Percentiles rank a stretch among this genome's conserved stretches.
Evolutionary conservation across 2,329 filamentous ascomycete genomes (phyloP).

Genomic region (Claviceps purpurea): DNA sequence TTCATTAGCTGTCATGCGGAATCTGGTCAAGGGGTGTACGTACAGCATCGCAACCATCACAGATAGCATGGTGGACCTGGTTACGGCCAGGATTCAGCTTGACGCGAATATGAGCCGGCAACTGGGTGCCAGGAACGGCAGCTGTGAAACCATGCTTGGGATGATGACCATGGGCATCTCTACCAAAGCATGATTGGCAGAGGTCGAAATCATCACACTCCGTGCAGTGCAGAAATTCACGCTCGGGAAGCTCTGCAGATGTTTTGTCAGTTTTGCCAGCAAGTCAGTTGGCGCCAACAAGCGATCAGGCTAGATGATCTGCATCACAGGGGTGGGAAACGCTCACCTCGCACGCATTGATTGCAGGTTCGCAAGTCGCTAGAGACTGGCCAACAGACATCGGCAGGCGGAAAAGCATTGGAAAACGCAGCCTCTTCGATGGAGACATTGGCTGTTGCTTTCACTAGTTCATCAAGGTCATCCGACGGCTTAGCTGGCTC

Average conservation of each 20-base stretch:
- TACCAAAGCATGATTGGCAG: conserved; percentile 68
- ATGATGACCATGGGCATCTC: conserved; percentile 75
- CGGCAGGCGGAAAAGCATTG: neutral
- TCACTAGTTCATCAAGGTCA: neutral
- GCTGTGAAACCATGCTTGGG: conserved; percentile 71
- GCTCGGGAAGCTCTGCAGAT: conserved; percentile 51
- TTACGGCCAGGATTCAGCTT: conserved; percentile 72
- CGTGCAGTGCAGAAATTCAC: conserved; percentile 72
- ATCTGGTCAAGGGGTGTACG: conserved; percentile 13
- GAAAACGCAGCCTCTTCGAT: neutral
- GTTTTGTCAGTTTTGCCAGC: neutral
- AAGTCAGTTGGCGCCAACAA: neutral
- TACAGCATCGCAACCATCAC: conserved; percentile 71
- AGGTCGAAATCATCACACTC: conserved; percentile 85
- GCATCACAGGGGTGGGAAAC: neutral
- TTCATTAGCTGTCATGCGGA: neutral
- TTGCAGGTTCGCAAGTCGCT: conserved; percentile 53
- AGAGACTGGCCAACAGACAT: conserved; percentile 7
- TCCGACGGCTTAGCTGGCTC: neutral
- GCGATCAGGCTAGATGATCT: neutral
- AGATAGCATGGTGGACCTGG: conserved; percentile 73
- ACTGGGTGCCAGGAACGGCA: conserved; percentile 47
- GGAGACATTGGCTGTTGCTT: neutral
- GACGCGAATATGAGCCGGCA: conserved; percentile 47
- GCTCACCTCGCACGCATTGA: conserved; percentile 37